Evolutionary conservation across 1,284 basidiomycete genomes (phyloP), one percentile per base, ranked within the genome.

Genomic region (Cutaneotrichosporon sp.): DNA sequence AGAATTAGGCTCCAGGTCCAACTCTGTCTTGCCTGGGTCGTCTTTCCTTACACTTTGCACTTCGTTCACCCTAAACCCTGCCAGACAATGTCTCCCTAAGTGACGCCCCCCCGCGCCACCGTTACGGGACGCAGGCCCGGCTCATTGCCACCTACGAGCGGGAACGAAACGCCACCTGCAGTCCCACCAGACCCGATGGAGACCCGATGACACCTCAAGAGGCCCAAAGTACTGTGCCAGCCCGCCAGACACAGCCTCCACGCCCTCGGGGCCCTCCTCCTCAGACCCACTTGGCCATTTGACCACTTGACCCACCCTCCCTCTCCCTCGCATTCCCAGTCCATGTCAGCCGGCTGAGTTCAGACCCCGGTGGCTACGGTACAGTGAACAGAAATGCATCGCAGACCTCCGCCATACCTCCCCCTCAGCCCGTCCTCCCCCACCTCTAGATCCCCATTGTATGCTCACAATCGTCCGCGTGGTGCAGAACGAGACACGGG

Each of bases 91-190:
- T 38, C 17, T 38, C 43, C 43, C 29, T 45, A 16, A 43, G 27
- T 44, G 17, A 44, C 32, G 22, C 44, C 22, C 31, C n/a, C n/a
- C 20, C 16, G 35, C 50, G 50, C 50, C 50, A 52, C 50, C 50
- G 44, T 52, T 41, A 52, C 50, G 50, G 50, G 50, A 52, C 11
- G 27, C 37, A 32, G 22, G 50, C 44, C 50, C 43, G 44, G 49
- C 44, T 41, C 50, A 29, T 52, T 32, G 44, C 50, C 44, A 52
- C 50, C 44, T 46, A 22, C 26, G 20, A 10, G 27, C 22, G 22
- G 39, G 39, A 16, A 25, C 24, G 14, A 41, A 12, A 26, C 16
- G 39, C 34, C 34, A 35, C 34, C 34, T 19, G 20, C 9, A 35
- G 34, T 35, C 34, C 34, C 34, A 35, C 34, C n/a, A 35, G 34